Conservation (phyloP, 306 rosid species). For the Senna siamea region DNA sequence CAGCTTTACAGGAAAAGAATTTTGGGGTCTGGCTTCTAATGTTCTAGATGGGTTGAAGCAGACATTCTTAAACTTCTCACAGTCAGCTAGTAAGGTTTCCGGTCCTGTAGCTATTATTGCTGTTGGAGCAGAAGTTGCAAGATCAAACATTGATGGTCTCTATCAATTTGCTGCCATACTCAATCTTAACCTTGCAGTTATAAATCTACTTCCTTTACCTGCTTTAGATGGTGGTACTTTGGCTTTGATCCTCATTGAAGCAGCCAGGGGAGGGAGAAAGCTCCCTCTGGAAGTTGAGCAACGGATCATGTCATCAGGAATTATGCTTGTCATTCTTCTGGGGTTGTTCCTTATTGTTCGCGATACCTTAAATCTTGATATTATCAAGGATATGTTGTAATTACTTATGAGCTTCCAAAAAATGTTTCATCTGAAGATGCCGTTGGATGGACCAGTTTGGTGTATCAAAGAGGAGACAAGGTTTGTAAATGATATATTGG, state of each 20-base stretch:
- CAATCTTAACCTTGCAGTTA: conserved; percentile 70
- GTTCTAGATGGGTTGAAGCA: conserved; percentile 70
- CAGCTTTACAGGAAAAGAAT: conserved; percentile 56
- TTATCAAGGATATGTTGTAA: conserved; percentile 76
- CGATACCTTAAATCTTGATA: conserved; percentile 90
- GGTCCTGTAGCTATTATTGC: conserved; percentile 83
- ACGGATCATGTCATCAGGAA: conserved; percentile 88
- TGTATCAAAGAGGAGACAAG: conserved; percentile 20
- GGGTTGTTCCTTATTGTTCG: conserved; percentile 83
- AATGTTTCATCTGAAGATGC: conserved; percentile 41
- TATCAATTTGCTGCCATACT: conserved; percentile 77
- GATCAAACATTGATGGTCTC: conserved; percentile 71
- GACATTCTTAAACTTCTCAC: conserved; percentile 69
- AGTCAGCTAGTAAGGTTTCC: conserved; percentile 71
- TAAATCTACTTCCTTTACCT: conserved; percentile 76
- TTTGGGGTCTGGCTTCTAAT: conserved; percentile 60
- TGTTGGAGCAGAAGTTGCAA: conserved; percentile 78
- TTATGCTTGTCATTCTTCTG: conserved; percentile 75
- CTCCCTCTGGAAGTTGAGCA: conserved; percentile 92
- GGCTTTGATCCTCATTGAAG: conserved; percentile 72
- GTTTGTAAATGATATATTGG: conserved; percentile 8
- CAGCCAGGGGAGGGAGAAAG: conserved; percentile 90
- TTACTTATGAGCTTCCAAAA: conserved; percentile 27
- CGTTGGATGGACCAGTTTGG: conserved; percentile 32
- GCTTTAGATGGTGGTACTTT: conserved; percentile 76